A percentile compares a stretch with the other conserved stretches of the same genome.
These are phyloP conservation scores for Micractinium sp. DNA, from an alignment of 139 green algal genomes.

Conservation along the genomic window DNA sequence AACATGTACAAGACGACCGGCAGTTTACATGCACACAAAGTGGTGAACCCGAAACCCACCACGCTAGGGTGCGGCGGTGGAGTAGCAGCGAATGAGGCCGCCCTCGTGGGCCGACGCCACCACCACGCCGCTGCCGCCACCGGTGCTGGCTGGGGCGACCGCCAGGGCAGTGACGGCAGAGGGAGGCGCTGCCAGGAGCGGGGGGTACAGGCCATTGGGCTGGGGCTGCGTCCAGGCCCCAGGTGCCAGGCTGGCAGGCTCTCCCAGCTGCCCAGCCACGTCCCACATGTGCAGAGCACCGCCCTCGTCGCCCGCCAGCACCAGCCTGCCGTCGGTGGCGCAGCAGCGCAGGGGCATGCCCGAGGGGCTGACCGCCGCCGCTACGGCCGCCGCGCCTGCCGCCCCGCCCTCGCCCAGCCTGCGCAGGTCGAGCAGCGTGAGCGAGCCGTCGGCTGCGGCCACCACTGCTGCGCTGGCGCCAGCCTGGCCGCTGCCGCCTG, in stretches of 20 bases:
- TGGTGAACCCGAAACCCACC: too few relatives aligned
- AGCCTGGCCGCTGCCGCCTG: conserved; percentile 14
- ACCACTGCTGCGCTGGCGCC: conserved; percentile 47
- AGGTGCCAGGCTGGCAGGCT: neutral
- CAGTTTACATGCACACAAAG: too few relatives aligned
- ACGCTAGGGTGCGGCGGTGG: neutral
- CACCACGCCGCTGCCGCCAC: neutral
- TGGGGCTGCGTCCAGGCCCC: conserved; percentile 39
- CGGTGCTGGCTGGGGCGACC: neutral
- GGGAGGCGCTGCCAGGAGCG: conserved; percentile 26
- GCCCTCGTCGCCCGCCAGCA: conserved; percentile 62
- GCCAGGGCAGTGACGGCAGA: conserved; percentile 51
- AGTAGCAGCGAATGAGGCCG: conserved; percentile 27
- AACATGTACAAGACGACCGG: neutral
- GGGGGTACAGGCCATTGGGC: conserved; percentile 50
- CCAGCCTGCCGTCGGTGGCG: conserved; percentile 52
- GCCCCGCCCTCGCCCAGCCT: conserved; percentile 12
- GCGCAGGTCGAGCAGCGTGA: conserved; percentile 62
- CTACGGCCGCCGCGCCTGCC: neutral
- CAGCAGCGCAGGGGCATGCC: conserved; percentile 67
- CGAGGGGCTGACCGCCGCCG: conserved; percentile 29
- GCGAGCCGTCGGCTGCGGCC: conserved; percentile 57
- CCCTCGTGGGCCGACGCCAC: conserved; percentile 50
- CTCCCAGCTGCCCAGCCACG: conserved; percentile 34
- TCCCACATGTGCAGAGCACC: conserved; percentile 69